Base-by-base conservation (phyloP, 805 yeast genomes). In the Zygoascus flipseniorum region DNA sequence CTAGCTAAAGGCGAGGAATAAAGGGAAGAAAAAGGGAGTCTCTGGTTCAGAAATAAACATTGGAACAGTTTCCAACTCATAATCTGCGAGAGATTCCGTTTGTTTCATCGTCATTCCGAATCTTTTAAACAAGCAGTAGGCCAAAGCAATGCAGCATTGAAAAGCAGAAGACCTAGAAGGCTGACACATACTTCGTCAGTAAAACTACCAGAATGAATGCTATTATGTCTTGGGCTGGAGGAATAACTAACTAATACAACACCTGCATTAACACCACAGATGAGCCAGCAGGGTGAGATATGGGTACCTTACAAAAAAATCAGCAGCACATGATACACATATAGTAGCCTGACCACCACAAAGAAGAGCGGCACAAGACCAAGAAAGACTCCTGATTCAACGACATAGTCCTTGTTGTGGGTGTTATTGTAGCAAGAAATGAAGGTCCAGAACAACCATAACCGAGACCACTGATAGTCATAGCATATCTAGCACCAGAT, bases 301-400 rank as follows among this genome's bases (percentile, higher is more conserved):
- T 76, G 79, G 41, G 67, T 69, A 45, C 78, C 83, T 64, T 79
- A 78, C 28, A n/a, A 54, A 67, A 39, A 65, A 61, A 64, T 79
- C 83, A 19, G 76, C 65, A 1, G 82, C 76, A 56, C 79, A 79
- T 18, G 79, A 69, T 74, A 79, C 73, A 53, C 76, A 72, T 47
- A 78, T 73, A 41, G 78, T 67, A 48, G 80, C 78, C 58, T 77
- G 81, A 20, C 80, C 81, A 37, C 80, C 77, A 82, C 83, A 78
- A 46, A 78, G 69, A 51, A 72, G 61, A 43, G 76, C 70, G 10
- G 82, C 83, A 62, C 78, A 71, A 76, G 55, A 57, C 83, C 83
- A 58, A 78, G 70, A 61, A 72, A 73, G 11, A 79, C 81, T 45
- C 82, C 82, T 16, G 79, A 75, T 58, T 76, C 75, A 51, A 78